phyloP scores from a whole-genome alignment of 2,329 filamentous ascomycete genomes.

The Penicillium italicum region DNA sequence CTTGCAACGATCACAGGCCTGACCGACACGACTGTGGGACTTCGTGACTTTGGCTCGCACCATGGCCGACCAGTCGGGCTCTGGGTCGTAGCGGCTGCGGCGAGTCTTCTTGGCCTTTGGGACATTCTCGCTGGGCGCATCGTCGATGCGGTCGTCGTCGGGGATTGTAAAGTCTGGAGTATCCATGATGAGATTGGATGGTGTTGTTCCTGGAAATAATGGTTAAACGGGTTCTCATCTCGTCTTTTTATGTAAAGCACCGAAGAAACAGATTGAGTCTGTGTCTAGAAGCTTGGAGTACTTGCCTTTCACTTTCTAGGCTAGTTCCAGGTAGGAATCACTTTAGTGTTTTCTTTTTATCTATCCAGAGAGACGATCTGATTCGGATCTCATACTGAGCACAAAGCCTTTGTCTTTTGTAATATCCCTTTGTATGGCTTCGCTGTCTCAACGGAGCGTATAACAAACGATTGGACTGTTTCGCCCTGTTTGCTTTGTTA shows the following conservation, averaged over 20 bases:
- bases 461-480: neutral
- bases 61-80: slow-evolving; percentile 23
- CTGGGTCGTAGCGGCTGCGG: slow-evolving; percentile 20
- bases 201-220: neutral
- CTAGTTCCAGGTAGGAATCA: neutral
- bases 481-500: neutral
- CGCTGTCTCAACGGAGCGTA: neutral
- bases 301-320: slow-evolving; percentile 3
- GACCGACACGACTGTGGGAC: slow-evolving; percentile 15
- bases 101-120: slow-evolving; percentile 16
- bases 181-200: neutral
- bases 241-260: slow-evolving; percentile 1
- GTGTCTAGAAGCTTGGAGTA: neutral
- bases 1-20: slow-evolving; percentile 32
- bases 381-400: neutral
- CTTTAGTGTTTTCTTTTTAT: neutral
- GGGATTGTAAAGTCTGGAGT: neutral
- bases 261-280: neutral
- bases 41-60: slow-evolving; percentile 16
- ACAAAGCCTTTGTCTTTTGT: slow-evolving; percentile 3
- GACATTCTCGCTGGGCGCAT: slow-evolving; percentile 25
- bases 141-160: slow-evolving; percentile 25
- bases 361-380: neutral
- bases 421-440: neutral
- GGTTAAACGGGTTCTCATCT: neutral